Percentiles rank a stretch among this genome's conserved stretches.
Conservation (phyloP, 208 protist species). For the Leishmania turanica region DNA sequence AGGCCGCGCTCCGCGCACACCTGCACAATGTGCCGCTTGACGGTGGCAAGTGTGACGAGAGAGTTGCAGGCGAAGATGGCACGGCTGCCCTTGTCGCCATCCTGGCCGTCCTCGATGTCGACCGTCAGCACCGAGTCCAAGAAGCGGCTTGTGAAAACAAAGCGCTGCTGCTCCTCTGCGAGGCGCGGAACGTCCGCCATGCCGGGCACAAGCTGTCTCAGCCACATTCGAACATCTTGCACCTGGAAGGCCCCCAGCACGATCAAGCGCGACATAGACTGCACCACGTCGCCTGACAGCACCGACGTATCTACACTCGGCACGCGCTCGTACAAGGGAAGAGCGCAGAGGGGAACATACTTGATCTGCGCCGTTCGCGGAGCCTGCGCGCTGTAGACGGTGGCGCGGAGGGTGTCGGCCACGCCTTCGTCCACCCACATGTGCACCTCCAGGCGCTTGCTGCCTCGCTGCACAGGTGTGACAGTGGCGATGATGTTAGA, state of each 20-base stretch:
- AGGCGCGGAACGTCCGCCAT: conserved; percentile 50
- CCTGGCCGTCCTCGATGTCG: conserved; percentile 30
- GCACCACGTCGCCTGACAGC: conserved; percentile 25
- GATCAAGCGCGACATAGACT: conserved; percentile 50
- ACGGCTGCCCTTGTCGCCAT: conserved; percentile 21
- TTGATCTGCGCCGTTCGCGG: conserved; percentile 82
- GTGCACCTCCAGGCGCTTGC: conserved; percentile 44
- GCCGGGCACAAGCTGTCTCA: conserved; percentile 60
- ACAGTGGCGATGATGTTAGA: conserved; percentile 27
- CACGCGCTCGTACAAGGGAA: conserved; percentile 78
- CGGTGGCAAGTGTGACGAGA: conserved; percentile 43
- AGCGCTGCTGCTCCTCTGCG: conserved; percentile 27
- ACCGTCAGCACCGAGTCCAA: conserved; percentile 47
- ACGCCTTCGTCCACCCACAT: conserved; percentile 67
- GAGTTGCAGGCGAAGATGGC: conserved; percentile 59
- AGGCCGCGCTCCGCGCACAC: conserved; percentile 33
- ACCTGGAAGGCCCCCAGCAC: conserved; percentile 51
- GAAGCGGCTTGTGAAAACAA: conserved; percentile 62
- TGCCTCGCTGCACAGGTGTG: conserved; percentile 26
- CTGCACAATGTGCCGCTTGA: conserved; percentile 35
- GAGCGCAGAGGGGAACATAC: conserved; percentile 49
- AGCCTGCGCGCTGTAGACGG: conserved; percentile 42
- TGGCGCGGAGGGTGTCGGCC: conserved; percentile 46
- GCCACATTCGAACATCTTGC: conserved; percentile 63
- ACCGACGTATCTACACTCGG: conserved; percentile 26